Percentiles rank a stretch among this genome's conserved stretches.
phyloP scores from a whole-genome alignment of 345 rosid species.

The Bruguiera gymnorhiza region DNA sequence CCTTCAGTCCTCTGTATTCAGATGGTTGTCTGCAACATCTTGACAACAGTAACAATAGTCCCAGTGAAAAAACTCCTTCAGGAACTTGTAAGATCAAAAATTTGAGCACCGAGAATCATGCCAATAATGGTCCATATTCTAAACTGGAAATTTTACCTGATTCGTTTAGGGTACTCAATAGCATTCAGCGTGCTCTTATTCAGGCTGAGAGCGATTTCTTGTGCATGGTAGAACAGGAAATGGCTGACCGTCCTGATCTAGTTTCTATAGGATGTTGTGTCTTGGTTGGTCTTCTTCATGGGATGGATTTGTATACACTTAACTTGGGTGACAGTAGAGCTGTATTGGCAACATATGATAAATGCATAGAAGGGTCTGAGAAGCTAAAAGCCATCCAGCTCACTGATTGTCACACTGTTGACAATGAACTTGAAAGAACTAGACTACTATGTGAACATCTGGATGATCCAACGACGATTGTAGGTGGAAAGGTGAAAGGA shows the following conservation, averaged over 20 bases:
- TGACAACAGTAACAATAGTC: constrained; percentile 19
- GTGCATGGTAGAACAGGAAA: constrained; percentile 94
- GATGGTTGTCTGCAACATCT: constrained; percentile 25
- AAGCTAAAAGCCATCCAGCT: constrained; percentile 77
- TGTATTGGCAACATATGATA: constrained; percentile 66
- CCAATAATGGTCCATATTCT: constrained; percentile 10
- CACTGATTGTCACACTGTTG: constrained; percentile 82
- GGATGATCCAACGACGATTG: constrained; percentile 65
- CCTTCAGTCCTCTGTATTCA: constrained; percentile 20
- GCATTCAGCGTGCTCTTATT: constrained; percentile 67
- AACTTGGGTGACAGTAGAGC: constrained; percentile 96
- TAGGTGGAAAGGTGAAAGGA: constrained; percentile 83
- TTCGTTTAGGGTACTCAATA: constrained; percentile 65
- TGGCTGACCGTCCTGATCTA: constrained; percentile 94
- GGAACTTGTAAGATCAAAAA: constrained; percentile 7
- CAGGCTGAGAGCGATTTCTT: constrained; percentile 89
- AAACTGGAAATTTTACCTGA: constrained; percentile 34
- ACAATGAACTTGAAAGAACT: constrained; percentile 68
- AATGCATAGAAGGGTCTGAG: constrained; percentile 26
- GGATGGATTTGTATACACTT: constrained; percentile 68
- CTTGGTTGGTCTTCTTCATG: constrained; percentile 73
- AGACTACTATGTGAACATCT: constrained; percentile 66
- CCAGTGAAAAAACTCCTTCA: constrained; percentile 10
- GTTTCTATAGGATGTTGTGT: constrained; percentile 96
- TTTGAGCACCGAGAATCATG: constrained; percentile 6